Base-by-base conservation (phyloP, 2,329 filamentous ascomycete genomes). In the Coniochaeta hoffmannii region DNA sequence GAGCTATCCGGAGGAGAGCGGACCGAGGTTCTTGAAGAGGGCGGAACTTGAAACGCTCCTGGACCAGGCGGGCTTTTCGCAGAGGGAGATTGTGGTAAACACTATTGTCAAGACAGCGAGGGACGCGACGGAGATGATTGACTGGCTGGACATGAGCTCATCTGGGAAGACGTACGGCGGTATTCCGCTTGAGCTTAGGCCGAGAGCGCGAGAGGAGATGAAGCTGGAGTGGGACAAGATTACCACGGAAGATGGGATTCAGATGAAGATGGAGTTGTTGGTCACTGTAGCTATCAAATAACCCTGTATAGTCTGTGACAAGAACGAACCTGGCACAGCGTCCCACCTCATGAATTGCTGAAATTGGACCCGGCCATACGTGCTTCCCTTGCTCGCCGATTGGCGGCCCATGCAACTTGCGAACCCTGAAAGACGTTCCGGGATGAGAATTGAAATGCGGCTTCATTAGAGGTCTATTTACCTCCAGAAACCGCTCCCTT, bases 91-190 rank as follows among this genome's bases (percentile, higher is more conserved):
- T 26, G 55, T 61, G 35, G 56, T 59, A 35, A 67, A 64, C 46
- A 62, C 41, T 14, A 63, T 67, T 19, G 54, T 64, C 54, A 66
- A 66, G 58, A 51, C 3, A 17, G 36, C 36, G 4, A 41, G 36
- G 11, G 19, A 41, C 36, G 36, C 17, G 19, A 62, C 62, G 6
- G 64, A 53, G 15, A 68, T 68, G 66, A 57, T 68, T 34, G 61
- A 66, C 4, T 68, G 66, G 66, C 22, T 68, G 46, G 65, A 66
- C 54, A 65, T 64, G 5, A 68, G 66, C 54, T 67, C 65, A 22
- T 68, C 66, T 4, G 66, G 66, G 26, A 66, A 66, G 57, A 68
- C 65, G 15, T 68, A 66, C 46, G 66, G 66, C 3, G 62, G 63
- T 4, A 64, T 68, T 36, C 66, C 66, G 11, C 46, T 62, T 2